These are phyloP conservation scores for Apiospora marii DNA, from an alignment of 2,329 filamentous ascomycete genomes.

Conservation along the genomic window DNA sequence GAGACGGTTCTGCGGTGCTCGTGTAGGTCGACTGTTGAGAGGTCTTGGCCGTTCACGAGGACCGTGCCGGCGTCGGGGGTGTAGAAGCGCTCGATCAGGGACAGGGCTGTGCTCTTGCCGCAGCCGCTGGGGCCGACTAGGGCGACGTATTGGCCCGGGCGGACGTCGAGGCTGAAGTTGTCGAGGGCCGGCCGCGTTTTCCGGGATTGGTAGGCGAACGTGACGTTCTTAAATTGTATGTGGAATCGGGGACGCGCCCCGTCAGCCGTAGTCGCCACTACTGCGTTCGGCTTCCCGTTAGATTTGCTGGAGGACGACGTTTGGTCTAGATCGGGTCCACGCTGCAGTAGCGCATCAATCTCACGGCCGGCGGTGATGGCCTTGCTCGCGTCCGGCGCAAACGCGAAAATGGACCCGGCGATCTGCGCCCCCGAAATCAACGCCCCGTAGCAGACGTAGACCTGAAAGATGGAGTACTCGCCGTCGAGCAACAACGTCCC, in stretches of 20 bases:
- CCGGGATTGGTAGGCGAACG: conserved; percentile 68
- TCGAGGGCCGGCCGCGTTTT: conserved; percentile 50
- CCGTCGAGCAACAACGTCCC: conserved; percentile 45
- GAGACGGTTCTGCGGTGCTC: conserved; percentile 61
- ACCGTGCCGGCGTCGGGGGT: conserved; percentile 55
- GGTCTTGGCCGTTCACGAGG: conserved; percentile 58
- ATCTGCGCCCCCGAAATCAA: conserved; percentile 56
- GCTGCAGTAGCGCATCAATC: conserved; percentile 52
- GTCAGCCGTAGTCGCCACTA: background rate
- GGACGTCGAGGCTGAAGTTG: conserved; percentile 52
- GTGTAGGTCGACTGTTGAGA: conserved; percentile 49
- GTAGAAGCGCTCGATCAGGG: conserved; percentile 57
- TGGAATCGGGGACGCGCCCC: conserved; percentile 41
- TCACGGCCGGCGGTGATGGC: conserved; percentile 58
- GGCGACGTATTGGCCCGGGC: conserved; percentile 58
- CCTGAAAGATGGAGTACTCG: conserved; percentile 51
- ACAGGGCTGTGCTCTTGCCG: conserved; percentile 69
- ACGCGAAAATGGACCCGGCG: conserved; percentile 51
- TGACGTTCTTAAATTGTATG: conserved; percentile 61
- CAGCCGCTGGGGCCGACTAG: conserved; percentile 64
- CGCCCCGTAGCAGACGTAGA: conserved; percentile 60
- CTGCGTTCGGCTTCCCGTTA: conserved; percentile 27
- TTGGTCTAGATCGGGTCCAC: conserved; percentile 49
- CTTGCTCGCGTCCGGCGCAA: conserved; percentile 59
- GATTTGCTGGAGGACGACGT: conserved; percentile 46